Base-by-base conservation (phyloP, 192 early-diverging fungal species). In the Linnemannia hyalina region DNA sequence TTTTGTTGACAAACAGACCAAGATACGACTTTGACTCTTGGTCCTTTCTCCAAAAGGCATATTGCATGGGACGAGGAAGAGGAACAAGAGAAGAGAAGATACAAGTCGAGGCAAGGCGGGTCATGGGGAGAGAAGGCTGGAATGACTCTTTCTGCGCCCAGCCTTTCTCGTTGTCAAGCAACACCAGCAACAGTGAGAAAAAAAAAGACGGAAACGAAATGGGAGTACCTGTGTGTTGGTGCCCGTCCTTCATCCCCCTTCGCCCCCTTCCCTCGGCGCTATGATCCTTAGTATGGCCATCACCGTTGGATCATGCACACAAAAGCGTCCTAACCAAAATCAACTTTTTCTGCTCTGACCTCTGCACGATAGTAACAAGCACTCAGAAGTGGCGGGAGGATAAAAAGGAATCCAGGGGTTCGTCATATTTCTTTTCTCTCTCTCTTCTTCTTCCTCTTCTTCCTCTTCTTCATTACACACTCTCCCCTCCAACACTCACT, bases 291-390 rank as follows among this genome's bases (percentile, higher is more conserved):
- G 60, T 63, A 63, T 65, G 60, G 32, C 60, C 29, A 65, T 65
- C 60, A 65, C 60, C 60, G 32, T 65, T 65, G 32, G n/a, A 65
- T 65, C 60, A 65, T 65, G 60, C 29, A 65, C 29, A 65, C 11
- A 13, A 16, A 13, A 16, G 26, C 29, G 29, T 13, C n/a, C 60
- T 65, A 65, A 65, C 60, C 26, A 29, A 65, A 26, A 65, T 0
- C n/a, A 11, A 60, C 55, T 60, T 60, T 60, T 60, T 65, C 26
- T 65, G 60, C 60, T 65, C 32, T 65, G 60, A 65, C 60, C 60
- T 65, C 13, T 15, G 9, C 44, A 46, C 13, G 9, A n/a, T 8
- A 60, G 16, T 11, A 9, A 6, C 22, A 9, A 26, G 29, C 35
- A 38, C 32, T 38, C 41, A 41, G 69, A 6, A 68, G 23, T 41